Evolutionary conservation across 2,329 filamentous ascomycete species (phyloP), one percentile per base, ranked within the genome.

Genomic region (Dothidotthia symphoricarpi): DNA sequence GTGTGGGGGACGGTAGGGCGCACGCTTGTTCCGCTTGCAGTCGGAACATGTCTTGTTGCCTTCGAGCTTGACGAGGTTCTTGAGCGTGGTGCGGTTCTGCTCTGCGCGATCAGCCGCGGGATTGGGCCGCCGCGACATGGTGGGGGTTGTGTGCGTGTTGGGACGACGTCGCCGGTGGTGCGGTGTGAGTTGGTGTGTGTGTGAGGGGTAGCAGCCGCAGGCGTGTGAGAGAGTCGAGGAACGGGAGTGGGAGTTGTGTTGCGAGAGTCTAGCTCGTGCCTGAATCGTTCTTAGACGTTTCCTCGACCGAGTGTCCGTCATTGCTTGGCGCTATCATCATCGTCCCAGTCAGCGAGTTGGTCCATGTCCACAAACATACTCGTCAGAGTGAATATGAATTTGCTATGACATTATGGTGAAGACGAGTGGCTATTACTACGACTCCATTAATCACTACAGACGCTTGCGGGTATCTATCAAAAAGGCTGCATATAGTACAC

Each of bases 1-100:
- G 13, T 6, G 1, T 3, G 4, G 6, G 0, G 5, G 19, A 22
- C 5, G 9, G 9, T 5, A 22, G 27, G 9, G 16, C 84, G 54
- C 70, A 94, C 90, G 93, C 70, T 97, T 98, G 76, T 97, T 98
- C 68, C 86, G 83, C 77, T 98, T 98, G 81, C 93, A 98, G 70
- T 98, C 93, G 45, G 91, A 88, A 76, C 93, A 98, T 64, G 86
- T 82, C 75, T 98, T 98, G 75, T 98, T 98, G 47, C 82, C 75
- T 64, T 97, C 91, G 55, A 98, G 74, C 74, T 97, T 98, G 66
- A 97, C 76, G 55, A 98, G 80, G 64, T 81, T 89, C 76, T 97
- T 97, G 69, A 98, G 88, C 29, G 89, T 94, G 67, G 85, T 82
- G 68, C 88, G 85, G 73, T 98, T 98, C 72, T 94, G 86, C 61